Percentiles rank a stretch among this genome's conserved stretches.
Conservation (phyloP, 805 yeast genomes). For the Candida methanosorbosa region DNA sequence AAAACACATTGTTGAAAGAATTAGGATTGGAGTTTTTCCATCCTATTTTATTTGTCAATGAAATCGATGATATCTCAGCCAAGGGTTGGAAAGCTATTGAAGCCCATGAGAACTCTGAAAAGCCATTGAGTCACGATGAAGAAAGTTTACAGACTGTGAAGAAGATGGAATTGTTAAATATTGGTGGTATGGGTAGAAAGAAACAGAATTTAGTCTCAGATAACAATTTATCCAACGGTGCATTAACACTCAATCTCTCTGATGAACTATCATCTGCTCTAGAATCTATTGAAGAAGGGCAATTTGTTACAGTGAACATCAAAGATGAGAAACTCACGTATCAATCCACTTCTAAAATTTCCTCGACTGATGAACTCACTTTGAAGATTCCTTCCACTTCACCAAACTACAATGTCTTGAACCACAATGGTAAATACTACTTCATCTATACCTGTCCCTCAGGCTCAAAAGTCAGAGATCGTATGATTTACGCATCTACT, state of each 20-base stretch:
- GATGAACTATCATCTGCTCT: conserved; percentile 3
- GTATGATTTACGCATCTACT: conserved; percentile 89
- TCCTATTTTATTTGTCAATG: conserved; percentile 47
- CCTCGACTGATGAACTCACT: conserved; percentile 21
- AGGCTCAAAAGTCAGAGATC: conserved; percentile 77
- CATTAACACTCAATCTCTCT: conserved; percentile 6
- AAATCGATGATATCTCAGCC: conserved; percentile 43
- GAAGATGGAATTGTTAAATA: conserved; percentile 29
- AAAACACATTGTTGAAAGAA: conserved; percentile 64
- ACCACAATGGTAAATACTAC: conserved; percentile 29
- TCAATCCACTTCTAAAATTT: conserved; percentile 13
- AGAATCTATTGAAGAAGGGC: neutral
- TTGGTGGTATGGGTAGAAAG: conserved; percentile 21
- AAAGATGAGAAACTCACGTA: conserved; percentile 8
- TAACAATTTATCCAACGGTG: conserved; percentile 4
- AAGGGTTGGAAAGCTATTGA: conserved; percentile 36
- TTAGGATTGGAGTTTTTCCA: conserved; percentile 53
- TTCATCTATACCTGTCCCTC: conserved; percentile 88
- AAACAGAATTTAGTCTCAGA: conserved; percentile 14
- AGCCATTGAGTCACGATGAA: conserved; percentile 55
- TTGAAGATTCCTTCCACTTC: conserved; percentile 26
- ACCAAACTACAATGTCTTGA: conserved; percentile 56
- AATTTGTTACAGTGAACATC: conserved; percentile 7
- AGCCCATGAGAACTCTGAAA: conserved; percentile 27
- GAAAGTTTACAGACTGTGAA: conserved; percentile 36